Evolutionary conservation across 2,329 filamentous ascomycete species (phyloP).

Genomic region (Phaeomoniella chlamydospora): DNA sequence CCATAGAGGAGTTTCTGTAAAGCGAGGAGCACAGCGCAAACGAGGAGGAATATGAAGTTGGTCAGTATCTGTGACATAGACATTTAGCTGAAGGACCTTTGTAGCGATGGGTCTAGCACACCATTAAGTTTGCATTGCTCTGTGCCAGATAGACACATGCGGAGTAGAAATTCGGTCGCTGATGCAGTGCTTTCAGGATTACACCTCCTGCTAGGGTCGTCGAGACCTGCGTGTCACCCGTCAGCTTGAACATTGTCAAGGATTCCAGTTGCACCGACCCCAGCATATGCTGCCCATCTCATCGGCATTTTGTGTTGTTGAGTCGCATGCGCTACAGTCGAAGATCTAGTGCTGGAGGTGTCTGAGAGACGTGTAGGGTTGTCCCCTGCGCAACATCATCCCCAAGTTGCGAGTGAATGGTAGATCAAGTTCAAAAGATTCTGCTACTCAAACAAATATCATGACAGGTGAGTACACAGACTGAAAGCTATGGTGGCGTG

Average conservation of each 20-base stretch:
- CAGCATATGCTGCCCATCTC: constrained; percentile 36
- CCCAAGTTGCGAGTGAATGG: too few species aligned
- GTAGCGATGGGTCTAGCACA: constrained; percentile 20
- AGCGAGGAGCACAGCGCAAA: constrained; percentile 67
- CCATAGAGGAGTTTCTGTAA: constrained; percentile 87
- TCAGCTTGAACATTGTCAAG: too few species aligned
- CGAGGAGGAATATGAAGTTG: constrained; percentile 74
- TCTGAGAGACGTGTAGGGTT: too few species aligned
- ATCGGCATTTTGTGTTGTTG: constrained; percentile 16
- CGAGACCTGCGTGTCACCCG: too few species aligned
- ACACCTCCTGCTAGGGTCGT: constrained; percentile 72
- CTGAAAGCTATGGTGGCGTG: too few species aligned
- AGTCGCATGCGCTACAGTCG: too few species aligned
- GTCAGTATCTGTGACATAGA: constrained; percentile 55
- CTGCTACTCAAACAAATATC: too few species aligned
- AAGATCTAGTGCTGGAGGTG: too few species aligned
- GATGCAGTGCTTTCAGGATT: constrained; percentile 78
- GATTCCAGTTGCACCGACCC: constrained; percentile 31
- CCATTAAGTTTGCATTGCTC: constrained; percentile 89
- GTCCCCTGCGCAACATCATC: too few species aligned
- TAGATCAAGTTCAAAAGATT: too few species aligned
- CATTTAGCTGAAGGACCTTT: constrained; percentile 3
- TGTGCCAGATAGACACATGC: constrained; percentile 93
- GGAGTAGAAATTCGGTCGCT: constrained; percentile 96
- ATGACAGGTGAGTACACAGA: too few species aligned